Percentiles rank a stretch among this genome's conserved stretches.
These are phyloP conservation scores for Ajuga chamaepitys DNA, from an alignment of 257 asterid species.

Conservation along the genomic window DNA sequence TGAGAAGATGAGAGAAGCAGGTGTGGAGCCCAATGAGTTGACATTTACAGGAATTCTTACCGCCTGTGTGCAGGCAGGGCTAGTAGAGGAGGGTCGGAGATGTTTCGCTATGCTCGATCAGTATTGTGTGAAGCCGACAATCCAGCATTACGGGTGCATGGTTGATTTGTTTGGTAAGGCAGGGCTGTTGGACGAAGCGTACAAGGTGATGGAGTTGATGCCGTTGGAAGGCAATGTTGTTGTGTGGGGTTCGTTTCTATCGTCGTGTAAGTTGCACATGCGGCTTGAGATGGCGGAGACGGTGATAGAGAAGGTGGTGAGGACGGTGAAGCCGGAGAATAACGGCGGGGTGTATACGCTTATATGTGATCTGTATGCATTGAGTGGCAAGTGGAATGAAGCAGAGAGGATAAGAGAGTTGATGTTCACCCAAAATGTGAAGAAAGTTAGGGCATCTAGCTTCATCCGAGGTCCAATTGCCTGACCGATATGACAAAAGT, in stretches of 20 bases:
- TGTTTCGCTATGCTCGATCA: conserved; percentile 41
- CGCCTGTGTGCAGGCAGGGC: conserved; percentile 53
- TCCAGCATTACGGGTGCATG: conserved; percentile 73
- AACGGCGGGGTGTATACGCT: conserved; percentile 62
- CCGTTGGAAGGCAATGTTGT: conserved; percentile 45
- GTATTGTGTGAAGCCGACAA: conserved; percentile 39
- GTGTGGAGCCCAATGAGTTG: conserved; percentile 47
- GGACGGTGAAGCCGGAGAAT: conserved; percentile 42
- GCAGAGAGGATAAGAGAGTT: conserved; percentile 45
- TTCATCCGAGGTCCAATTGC: conserved; percentile 19
- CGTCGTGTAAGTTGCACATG: conserved; percentile 52
- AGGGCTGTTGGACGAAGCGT: conserved; percentile 58
- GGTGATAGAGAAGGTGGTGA: conserved; percentile 43
- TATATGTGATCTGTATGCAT: conserved; percentile 43
- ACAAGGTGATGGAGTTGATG: conserved; percentile 41
- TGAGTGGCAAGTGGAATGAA: conserved; percentile 41
- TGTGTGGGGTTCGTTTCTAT: conserved; percentile 65
- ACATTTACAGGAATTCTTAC: conserved; percentile 62
- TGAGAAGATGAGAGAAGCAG: conserved; percentile 40
- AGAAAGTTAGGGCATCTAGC: conserved; percentile 54
- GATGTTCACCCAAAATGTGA: conserved; percentile 42
- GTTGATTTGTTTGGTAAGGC: conserved; percentile 62
- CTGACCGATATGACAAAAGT: too few relatives aligned
- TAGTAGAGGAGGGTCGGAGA: conserved; percentile 59
- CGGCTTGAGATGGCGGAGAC: conserved; percentile 51